Percentiles rank a stretch among this genome's conserved stretches.
These are phyloP conservation scores for Trypanosoma platydactyli DNA, from an alignment of 208 protist species.

Conservation along the genomic window DNA sequence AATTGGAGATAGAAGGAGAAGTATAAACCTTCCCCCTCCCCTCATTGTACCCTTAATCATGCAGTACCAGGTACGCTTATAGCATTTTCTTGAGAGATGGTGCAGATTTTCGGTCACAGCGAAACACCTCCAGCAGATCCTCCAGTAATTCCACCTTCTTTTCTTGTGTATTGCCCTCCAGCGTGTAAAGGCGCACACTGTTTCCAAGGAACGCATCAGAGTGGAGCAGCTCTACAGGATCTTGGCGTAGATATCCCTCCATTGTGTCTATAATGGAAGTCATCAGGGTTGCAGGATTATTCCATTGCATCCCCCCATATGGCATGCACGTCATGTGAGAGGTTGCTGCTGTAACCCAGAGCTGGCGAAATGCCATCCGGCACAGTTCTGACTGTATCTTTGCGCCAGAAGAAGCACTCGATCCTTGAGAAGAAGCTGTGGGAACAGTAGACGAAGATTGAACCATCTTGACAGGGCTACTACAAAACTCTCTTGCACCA, in stretches of 20 bases:
- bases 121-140: slow-evolving; percentile 77
- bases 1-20: too few species aligned
- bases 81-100: slow-evolving; percentile 62
- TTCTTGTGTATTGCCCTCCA: slow-evolving; percentile 46
- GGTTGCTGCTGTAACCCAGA: slow-evolving; percentile 56
- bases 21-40: neutral
- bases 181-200: slow-evolving; percentile 76
- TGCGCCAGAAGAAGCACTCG: neutral
- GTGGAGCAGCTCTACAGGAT: slow-evolving; percentile 53
- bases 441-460: neutral
- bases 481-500: slow-evolving; percentile 19
- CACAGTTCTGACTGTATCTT: slow-evolving; percentile 18
- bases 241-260: slow-evolving; percentile 57
- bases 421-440: slow-evolving; percentile 8
- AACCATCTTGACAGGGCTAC: neutral
- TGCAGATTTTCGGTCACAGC: slow-evolving; percentile 54
- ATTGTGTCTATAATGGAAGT: slow-evolving; percentile 38
- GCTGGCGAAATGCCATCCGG: slow-evolving; percentile 37
- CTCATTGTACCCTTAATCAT: too few species aligned
- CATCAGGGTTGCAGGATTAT: slow-evolving; percentile 30
- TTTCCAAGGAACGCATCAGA: slow-evolving; percentile 75
- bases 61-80: slow-evolving; percentile 5
- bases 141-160: slow-evolving; percentile 49
- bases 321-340: slow-evolving; percentile 66
- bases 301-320: slow-evolving; percentile 35